A percentile compares a stretch with the other conserved stretches of the same genome.
Evolutionary conservation across 192 early-diverging fungal species (phyloP).

Genomic region (Helicostylum pulchrum): DNA sequence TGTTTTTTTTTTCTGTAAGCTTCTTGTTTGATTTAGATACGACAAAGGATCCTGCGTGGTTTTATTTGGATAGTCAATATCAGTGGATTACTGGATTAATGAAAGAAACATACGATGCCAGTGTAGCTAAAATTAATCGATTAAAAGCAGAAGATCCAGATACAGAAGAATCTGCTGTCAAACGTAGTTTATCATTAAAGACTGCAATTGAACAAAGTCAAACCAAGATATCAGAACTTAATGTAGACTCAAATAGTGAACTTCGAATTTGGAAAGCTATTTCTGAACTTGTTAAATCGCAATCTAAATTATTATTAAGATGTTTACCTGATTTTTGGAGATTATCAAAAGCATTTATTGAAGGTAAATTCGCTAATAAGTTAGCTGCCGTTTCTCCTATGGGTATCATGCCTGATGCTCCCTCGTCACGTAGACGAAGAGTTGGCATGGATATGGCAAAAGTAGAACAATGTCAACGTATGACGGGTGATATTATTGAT

Average conservation of each 20-base stretch:
- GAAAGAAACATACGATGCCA: constrained; percentile 60
- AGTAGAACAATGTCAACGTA: constrained; percentile 61
- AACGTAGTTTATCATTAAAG: constrained; percentile 30
- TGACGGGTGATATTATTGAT: constrained; percentile 63
- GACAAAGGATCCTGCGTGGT: constrained; percentile 83
- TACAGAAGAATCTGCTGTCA: constrained; percentile 16
- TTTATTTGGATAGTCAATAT: constrained; percentile 86
- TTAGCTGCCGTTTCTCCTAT: constrained; percentile 6
- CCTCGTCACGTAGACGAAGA: constrained; percentile 32
- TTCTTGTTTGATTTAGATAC: constrained; percentile 74
- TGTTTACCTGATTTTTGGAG: constrained; percentile 92
- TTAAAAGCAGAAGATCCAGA: constrained; percentile 26
- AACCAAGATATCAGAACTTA: constrained; percentile 26
- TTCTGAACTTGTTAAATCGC: constrained; percentile 61
- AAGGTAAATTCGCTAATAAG: constrained; percentile 72
- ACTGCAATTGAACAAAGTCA: constrained; percentile 35
- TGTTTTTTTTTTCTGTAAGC: constrained; percentile 27
- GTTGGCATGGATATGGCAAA: constrained; percentile 56
- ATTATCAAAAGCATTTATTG: constrained; percentile 81
- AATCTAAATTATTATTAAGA: constrained; percentile 72
- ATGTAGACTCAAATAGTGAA: constrained; percentile 54
- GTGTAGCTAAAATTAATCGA: constrained; percentile 45
- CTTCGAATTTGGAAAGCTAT: constrained; percentile 73
- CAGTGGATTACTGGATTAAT: constrained; percentile 81
- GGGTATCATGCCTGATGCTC: not conserved